A percentile compares a stretch with the other conserved stretches of the same genome.
These are phyloP conservation scores for Sugiyamaella marilandica DNA, from an alignment of 805 yeast species.

Conservation along the genomic window DNA sequence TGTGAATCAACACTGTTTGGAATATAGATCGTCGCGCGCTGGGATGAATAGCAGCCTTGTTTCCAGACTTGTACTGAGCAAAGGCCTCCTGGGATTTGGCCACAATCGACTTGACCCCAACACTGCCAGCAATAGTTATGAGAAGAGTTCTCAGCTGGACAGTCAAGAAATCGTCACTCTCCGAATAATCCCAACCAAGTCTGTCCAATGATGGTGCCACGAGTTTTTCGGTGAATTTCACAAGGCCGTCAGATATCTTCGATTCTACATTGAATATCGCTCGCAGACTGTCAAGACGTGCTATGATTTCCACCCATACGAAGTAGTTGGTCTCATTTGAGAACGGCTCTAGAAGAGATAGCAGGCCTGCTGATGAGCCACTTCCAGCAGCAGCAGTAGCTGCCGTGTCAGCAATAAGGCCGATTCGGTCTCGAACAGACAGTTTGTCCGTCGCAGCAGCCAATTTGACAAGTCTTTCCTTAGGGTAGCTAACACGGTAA, in stretches of 20 bases:
- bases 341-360: conserved; percentile 41
- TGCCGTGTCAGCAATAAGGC: conserved; percentile 74
- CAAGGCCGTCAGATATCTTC: conserved; percentile 44
- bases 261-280: conserved; percentile 37
- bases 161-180: conserved; percentile 53
- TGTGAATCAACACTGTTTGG: conserved; percentile 38
- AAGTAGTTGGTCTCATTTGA: conserved; percentile 43
- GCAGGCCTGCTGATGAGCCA: conserved; percentile 53
- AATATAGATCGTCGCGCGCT: conserved; percentile 45
- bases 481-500: conserved; percentile 65
- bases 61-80: conserved; percentile 40
- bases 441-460: conserved; percentile 52
- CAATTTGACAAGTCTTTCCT: conserved; percentile 63
- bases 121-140: conserved; percentile 53
- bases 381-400: conserved; percentile 68
- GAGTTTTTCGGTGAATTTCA: conserved; percentile 49
- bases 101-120: conserved; percentile 45
- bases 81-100: conserved; percentile 40
- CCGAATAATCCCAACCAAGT: conserved; percentile 59
- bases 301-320: conserved; percentile 53
- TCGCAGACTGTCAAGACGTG: conserved; percentile 33
- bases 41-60: conserved; percentile 45
- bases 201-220: conserved; percentile 44
- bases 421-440: conserved; percentile 72
- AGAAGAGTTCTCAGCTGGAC: conserved; percentile 60